Evolutionary conservation across 129 eudicot genomes (phyloP).

Genomic region (Kitagawia praeruptora): DNA sequence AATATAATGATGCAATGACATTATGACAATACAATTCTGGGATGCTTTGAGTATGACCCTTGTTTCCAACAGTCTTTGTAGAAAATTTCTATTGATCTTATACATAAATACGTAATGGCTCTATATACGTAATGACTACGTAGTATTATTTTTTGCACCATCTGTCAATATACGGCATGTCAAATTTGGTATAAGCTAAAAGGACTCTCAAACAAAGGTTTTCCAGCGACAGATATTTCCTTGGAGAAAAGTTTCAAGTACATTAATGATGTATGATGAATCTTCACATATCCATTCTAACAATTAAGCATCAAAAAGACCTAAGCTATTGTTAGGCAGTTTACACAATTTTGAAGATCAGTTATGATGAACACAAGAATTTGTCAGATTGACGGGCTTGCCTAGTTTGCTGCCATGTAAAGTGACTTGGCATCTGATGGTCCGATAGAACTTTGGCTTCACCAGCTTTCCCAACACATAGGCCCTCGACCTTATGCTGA

Average conservation of each 20-base stretch:
- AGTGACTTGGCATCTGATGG: constrained; percentile 55
- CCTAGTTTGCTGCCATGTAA: constrained; percentile 63
- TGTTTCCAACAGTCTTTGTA: background rate
- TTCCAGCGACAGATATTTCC: background rate
- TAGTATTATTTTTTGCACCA: background rate
- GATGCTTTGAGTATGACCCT: background rate
- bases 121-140: too few species aligned
- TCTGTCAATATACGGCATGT: background rate
- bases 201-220: background rate
- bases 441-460: constrained; percentile 64
- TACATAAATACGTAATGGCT: background rate
- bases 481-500: constrained; percentile 70
- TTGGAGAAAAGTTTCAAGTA: background rate
- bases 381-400: constrained; percentile 44
- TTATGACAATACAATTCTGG: background rate
- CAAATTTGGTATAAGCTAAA: background rate
- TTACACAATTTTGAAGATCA: constrained; percentile 3
- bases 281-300: background rate
- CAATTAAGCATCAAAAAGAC: background rate
- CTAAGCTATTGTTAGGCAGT: background rate
- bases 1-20: background rate
- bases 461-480: constrained; percentile 79
- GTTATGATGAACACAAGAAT: constrained; percentile 51
- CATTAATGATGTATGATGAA: background rate
- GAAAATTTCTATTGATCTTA: too few species aligned